Evolutionary conservation across 2,329 filamentous ascomycete genomes (phyloP), one percentile per base, ranked within the genome.

Genomic region (Neobulgaria alba): DNA sequence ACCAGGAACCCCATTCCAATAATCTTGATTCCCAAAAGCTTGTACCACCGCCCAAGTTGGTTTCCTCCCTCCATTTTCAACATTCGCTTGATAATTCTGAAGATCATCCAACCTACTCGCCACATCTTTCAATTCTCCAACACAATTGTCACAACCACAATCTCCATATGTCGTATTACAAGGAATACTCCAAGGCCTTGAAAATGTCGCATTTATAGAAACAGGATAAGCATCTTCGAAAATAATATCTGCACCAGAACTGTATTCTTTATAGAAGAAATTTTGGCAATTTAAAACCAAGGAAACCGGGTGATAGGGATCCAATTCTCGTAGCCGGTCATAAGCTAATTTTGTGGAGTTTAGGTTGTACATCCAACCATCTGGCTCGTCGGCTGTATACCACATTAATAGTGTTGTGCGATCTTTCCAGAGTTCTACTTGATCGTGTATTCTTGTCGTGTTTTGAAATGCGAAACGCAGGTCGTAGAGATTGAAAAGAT

Each of bases 381-480:
- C 71, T 8, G 68, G 66, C 45, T 73, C 71, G 48, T 74, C 70
- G 12, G 61, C 59, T 63, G 76, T 77, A n/a, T 77, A 59, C 5
- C 72, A 50, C 21, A 79, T 57, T 1, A 77, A 73, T 0, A 67
- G 61, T 2, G 50, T 53, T 69, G 58, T 52, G 4, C 53, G 43
- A 39, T 59, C 47, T 29, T 49, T 46, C 52, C 52, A 57, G 3
- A 54, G 34, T 2, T 36, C 46, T 4, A 58, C 55, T 40, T 59
- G 55, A 8, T 52, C 47, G 2, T 30, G 33, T 4, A 59, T 59
- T 75, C 77, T 10, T 1, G 55, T 55, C 2, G 38, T 23, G 34
- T 59, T 57, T 29, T 50, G 50, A 33, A 55, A 59, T 0, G 52
- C 48, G 21, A 53, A 57, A 10, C 55, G 46, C 52, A 59, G 51